These are phyloP conservation scores for Aspergillus neoniger DNA, from an alignment of 2,329 filamentous ascomycete species.

Conservation along the genomic window DNA sequence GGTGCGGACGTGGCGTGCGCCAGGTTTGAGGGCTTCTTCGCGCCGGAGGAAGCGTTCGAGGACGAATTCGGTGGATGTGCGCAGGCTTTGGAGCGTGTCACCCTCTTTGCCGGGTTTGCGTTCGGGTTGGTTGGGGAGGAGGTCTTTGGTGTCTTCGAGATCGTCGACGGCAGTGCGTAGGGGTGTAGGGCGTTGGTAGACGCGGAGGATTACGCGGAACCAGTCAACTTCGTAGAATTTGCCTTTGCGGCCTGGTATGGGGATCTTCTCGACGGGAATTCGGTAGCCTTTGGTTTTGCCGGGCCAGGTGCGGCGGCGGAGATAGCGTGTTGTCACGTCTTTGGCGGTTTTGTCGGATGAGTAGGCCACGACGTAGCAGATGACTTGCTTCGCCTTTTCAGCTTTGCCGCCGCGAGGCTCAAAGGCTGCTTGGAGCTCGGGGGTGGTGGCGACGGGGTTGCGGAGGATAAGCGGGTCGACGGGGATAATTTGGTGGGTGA, in stretches of 20 bases:
- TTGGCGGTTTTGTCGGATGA: constrained; percentile 85
- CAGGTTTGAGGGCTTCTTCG: constrained; percentile 79
- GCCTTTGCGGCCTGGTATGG: constrained; percentile 74
- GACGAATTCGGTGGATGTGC: constrained; percentile 80
- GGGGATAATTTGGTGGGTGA: constrained; percentile 75
- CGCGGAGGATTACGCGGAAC: constrained; percentile 78
- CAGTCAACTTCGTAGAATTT: constrained; percentile 82
- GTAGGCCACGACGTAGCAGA: constrained; percentile 84
- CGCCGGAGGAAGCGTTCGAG: constrained; percentile 83
- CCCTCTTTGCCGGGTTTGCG: constrained; percentile 73
- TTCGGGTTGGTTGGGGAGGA: constrained; percentile 71
- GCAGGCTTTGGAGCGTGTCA: constrained; percentile 85
- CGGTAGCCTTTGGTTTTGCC: constrained; percentile 87
- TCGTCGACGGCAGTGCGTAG: constrained; percentile 72
- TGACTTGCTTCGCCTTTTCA: constrained; percentile 83
- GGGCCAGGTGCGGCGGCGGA: constrained; percentile 78
- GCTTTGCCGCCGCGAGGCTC: constrained; percentile 82
- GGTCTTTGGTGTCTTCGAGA: constrained; percentile 73
- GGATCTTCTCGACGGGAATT: constrained; percentile 75
- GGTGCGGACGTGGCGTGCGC: constrained; percentile 68
- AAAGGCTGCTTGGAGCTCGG: constrained; percentile 71
- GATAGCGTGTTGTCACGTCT: constrained; percentile 89
- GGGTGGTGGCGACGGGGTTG: constrained; percentile 67
- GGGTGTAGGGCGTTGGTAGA: constrained; percentile 61
- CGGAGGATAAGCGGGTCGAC: constrained; percentile 73